phyloP scores from a whole-genome alignment of 176 grass and related monocot genomes.

The Tuctoria greenei region DNA sequence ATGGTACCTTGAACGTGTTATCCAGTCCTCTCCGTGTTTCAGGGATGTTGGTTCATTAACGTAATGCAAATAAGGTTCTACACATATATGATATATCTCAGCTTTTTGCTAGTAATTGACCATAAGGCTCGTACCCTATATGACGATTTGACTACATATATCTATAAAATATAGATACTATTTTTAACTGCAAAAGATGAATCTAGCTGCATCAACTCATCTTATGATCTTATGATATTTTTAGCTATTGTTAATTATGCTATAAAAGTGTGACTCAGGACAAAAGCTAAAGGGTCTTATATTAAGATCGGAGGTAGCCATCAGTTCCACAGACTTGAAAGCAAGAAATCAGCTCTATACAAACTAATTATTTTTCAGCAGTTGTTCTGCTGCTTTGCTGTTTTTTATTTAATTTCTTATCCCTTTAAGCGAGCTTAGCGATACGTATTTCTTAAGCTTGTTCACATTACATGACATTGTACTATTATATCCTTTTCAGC shows the following conservation, averaged over 20 bases:
- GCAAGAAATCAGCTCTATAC: neutral
- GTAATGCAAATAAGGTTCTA: neutral
- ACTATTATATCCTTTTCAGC: constrained; percentile 42
- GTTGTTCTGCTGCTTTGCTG: neutral
- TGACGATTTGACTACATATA: too few species aligned
- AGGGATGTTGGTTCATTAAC: neutral
- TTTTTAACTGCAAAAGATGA: neutral
- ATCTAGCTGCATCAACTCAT: neutral
- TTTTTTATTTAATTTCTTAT: neutral
- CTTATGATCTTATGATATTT: neutral
- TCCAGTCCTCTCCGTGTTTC: neutral
- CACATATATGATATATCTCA: neutral
- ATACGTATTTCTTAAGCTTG: neutral
- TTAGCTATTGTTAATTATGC: neutral
- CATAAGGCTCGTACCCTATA: neutral
- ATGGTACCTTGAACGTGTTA: neutral
- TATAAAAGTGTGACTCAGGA: too few species aligned
- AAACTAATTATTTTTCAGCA: constrained; percentile 3
- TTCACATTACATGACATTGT: neutral
- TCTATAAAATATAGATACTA: neutral
- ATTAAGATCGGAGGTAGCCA: neutral
- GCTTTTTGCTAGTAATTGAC: neutral
- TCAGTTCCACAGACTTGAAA: constrained; percentile 3
- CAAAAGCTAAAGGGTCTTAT: neutral
- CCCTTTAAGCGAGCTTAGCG: neutral